Evolutionary conservation across 2,329 filamentous ascomycete genomes (phyloP).

Genomic region (Alternaria metachromatica): DNA sequence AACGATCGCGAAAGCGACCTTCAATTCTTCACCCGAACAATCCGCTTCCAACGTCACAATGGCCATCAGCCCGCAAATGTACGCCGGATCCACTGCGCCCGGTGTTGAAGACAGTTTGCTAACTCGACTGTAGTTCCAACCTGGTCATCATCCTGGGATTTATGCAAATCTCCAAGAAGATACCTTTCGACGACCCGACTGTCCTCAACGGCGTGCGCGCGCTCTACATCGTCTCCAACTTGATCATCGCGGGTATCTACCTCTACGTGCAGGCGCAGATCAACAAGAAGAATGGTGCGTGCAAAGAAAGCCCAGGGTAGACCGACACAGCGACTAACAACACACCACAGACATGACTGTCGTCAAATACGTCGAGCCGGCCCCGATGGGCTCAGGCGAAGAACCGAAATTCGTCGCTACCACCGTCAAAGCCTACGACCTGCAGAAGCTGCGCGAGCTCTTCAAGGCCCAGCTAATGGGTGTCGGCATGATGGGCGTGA

Average conservation of each 20-base stretch:
- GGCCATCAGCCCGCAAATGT: constrained; percentile 50
- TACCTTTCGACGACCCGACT: constrained; percentile 89
- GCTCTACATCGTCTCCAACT: constrained; percentile 72
- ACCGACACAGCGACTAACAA: constrained; percentile 19
- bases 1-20: constrained; percentile 1
- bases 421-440: constrained; percentile 94
- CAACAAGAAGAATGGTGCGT: constrained; percentile 94
- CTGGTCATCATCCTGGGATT: constrained; percentile 64
- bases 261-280: constrained; percentile 84
- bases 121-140: constrained; percentile 41
- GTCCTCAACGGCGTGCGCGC: constrained; percentile 69
- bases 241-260: constrained; percentile 85
- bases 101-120: constrained; percentile 24
- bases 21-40: background rate
- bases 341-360: constrained; percentile 80
- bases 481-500: constrained; percentile 95
- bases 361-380: constrained; percentile 97
- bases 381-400: constrained; percentile 90
- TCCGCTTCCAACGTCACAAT: constrained; percentile 27
- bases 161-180: constrained; percentile 97
- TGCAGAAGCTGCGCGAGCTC: constrained; percentile 79
- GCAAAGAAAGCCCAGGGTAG: background rate
- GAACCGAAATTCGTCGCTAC: constrained; percentile 97
- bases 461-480: constrained; percentile 96
- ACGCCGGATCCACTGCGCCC: constrained; percentile 17